These are phyloP conservation scores for Aspergillus sojae DNA, from an alignment of 2,329 filamentous ascomycete species.

Conservation along the genomic window DNA sequence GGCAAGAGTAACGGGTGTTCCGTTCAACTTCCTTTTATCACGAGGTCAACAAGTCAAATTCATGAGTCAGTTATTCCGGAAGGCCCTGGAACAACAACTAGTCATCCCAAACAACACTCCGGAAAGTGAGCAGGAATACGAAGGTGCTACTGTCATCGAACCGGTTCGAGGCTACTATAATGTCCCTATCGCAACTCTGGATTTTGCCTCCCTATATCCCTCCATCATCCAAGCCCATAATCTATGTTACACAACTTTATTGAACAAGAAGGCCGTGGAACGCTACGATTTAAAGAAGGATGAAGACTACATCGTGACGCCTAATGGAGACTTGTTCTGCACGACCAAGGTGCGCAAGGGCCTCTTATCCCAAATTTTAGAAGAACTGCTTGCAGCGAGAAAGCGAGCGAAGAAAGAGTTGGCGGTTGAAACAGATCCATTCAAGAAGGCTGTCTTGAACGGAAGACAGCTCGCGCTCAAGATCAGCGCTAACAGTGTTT, in stretches of 20 bases:
- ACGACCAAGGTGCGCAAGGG: conserved; percentile 89
- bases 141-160: conserved; percentile 97
- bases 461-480: conserved; percentile 96
- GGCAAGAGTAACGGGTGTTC: conserved; percentile 98
- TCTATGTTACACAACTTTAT: conserved; percentile 91
- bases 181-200: conserved; percentile 91
- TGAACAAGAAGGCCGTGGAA: conserved; percentile 77
- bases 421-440: conserved; percentile 84
- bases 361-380: conserved; percentile 89
- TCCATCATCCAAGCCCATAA: conserved; percentile 99
- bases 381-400: conserved; percentile 86
- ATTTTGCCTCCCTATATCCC: conserved; percentile 98
- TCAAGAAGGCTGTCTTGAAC: conserved; percentile 97
- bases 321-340: conserved; percentile 90
- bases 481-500: conserved; percentile 95
- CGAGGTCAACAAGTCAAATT: conserved; percentile 97
- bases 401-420: conserved; percentile 93
- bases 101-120: conserved; percentile 85
- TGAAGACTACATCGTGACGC: conserved; percentile 94
- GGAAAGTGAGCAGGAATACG: conserved; percentile 85
- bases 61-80: conserved; percentile 94
- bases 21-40: conserved; percentile 90
- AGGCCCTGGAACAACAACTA: conserved; percentile 87
- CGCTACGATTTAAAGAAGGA: conserved; percentile 78
- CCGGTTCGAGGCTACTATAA: conserved; percentile 91